Percentiles rank a stretch among this genome's conserved stretches.
These are phyloP conservation scores for Hymenochaete sp. DNA, from an alignment of 1,284 basidiomycete genomes.

Conservation along the genomic window DNA sequence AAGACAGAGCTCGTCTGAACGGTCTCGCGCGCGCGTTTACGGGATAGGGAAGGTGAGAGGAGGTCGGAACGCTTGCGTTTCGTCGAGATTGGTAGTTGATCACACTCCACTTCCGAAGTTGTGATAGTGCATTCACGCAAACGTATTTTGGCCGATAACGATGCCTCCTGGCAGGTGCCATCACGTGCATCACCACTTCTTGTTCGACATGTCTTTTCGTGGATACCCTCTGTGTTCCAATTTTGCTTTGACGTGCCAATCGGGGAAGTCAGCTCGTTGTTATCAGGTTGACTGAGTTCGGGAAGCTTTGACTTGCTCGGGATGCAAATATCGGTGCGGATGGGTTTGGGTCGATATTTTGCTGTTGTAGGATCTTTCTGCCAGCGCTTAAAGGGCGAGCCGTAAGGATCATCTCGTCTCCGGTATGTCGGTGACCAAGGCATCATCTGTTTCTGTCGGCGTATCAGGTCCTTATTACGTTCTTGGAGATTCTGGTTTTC, in stretches of 20 bases:
- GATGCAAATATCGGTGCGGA: constrained; percentile 5
- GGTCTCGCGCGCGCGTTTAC: too few species aligned
- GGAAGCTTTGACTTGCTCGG: neutral
- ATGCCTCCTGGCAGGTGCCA: neutral
- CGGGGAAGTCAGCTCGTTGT: neutral
- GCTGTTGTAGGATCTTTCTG: constrained; percentile 2
- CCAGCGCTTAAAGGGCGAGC: constrained; percentile 6
- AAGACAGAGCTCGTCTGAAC: too few species aligned
- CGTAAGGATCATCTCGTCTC: constrained; percentile 2
- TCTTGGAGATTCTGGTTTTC: neutral
- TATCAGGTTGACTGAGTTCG: neutral
- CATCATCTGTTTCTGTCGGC: neutral
- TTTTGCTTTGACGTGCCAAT: neutral
- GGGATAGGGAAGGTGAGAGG: too few species aligned
- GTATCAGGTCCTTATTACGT: neutral
- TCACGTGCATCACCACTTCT: neutral
- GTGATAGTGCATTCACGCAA: too few species aligned
- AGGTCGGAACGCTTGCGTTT: too few species aligned
- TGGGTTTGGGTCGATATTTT: neutral
- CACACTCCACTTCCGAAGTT: too few species aligned
- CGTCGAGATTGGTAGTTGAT: too few species aligned
- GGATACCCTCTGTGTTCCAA: neutral
- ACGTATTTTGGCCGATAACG: too few species aligned
- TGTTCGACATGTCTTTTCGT: neutral
- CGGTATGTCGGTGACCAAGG: constrained; percentile 2